A percentile compares a stretch with the other conserved stretches of the same genome.
These are phyloP conservation scores for Xylariaceae sp. DNA, from an alignment of 2,329 filamentous ascomycete genomes.

Conservation along the genomic window DNA sequence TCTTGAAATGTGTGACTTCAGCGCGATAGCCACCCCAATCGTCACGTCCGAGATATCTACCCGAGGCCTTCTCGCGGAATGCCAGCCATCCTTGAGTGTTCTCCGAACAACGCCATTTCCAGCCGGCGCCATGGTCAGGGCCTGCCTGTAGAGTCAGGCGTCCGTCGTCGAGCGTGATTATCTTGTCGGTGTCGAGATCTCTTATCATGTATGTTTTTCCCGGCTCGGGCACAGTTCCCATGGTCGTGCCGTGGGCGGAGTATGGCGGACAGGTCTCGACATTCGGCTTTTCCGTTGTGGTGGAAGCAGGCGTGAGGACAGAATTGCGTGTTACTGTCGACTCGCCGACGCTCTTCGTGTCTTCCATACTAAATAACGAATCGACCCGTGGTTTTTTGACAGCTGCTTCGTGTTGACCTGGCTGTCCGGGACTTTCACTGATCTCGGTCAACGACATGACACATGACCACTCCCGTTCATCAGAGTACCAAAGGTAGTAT, in stretches of 20 bases:
- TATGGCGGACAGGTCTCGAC: not conserved
- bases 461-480: too few relatives aligned
- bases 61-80: slow-evolving; percentile 14
- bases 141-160: not conserved
- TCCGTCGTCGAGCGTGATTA: slow-evolving; percentile 1
- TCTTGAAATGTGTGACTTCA: not conserved
- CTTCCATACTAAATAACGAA: not conserved
- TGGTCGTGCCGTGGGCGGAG: not conserved
- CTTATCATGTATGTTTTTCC: slow-evolving; percentile 12
- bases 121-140: slow-evolving; percentile 6
- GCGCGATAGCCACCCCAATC: not conserved
- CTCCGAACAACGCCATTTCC: slow-evolving; percentile 12
- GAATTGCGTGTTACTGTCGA: not conserved
- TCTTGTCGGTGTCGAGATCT: slow-evolving; percentile 3
- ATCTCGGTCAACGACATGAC: too few relatives aligned
- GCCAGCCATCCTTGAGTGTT: slow-evolving; percentile 6
- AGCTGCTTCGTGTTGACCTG: too few relatives aligned
- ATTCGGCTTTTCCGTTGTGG: not conserved
- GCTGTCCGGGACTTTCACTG: too few relatives aligned
- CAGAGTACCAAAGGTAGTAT: too few relatives aligned
- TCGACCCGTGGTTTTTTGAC: too few relatives aligned
- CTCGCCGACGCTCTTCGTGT: not conserved
- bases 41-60: slow-evolving; percentile 7
- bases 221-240: not conserved
- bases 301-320: not conserved